phyloP scores from a whole-genome alignment of 495 filamentous ascomycete species.

The Astrothelium subdiscretum region DNA sequence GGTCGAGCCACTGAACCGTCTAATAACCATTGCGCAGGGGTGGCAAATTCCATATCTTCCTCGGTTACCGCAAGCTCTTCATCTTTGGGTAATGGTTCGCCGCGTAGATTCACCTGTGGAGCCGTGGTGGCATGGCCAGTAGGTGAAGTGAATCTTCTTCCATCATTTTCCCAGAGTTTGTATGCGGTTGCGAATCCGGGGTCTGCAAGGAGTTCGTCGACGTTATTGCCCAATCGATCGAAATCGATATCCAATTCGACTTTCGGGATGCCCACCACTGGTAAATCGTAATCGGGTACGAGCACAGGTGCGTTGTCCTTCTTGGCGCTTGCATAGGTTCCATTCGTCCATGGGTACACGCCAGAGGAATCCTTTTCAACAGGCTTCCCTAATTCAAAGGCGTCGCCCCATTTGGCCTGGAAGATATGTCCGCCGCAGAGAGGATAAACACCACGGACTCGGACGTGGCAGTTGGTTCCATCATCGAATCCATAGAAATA shows the following conservation, averaged over 20 bases:
- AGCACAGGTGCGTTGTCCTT: too few species aligned
- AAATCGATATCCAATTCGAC: neutral
- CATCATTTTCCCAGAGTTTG: neutral
- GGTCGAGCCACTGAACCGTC: too few species aligned
- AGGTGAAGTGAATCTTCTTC: too few species aligned
- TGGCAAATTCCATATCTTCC: too few species aligned
- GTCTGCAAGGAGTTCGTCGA: neutral
- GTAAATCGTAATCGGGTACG: too few species aligned
- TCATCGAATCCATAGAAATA: neutral
- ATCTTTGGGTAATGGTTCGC: too few species aligned
- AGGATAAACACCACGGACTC: neutral
- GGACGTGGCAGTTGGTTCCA: neutral
- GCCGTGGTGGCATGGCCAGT: too few species aligned
- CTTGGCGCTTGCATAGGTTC: neutral
- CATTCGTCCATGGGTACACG: neutral
- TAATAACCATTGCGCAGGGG: too few species aligned
- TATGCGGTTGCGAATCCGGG: neutral
- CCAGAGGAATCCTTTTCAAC: neutral
- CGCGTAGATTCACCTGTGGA: too few species aligned
- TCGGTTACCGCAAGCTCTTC: too few species aligned
- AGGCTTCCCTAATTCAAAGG: neutral
- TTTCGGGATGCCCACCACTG: too few species aligned
- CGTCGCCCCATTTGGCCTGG: neutral
- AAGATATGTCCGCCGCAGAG: neutral
- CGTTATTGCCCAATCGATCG: neutral